Percentiles rank a stretch among this genome's conserved stretches.
Conservation (phyloP, 2,329 filamentous ascomycete genomes). For the Xylaria sp. region DNA sequence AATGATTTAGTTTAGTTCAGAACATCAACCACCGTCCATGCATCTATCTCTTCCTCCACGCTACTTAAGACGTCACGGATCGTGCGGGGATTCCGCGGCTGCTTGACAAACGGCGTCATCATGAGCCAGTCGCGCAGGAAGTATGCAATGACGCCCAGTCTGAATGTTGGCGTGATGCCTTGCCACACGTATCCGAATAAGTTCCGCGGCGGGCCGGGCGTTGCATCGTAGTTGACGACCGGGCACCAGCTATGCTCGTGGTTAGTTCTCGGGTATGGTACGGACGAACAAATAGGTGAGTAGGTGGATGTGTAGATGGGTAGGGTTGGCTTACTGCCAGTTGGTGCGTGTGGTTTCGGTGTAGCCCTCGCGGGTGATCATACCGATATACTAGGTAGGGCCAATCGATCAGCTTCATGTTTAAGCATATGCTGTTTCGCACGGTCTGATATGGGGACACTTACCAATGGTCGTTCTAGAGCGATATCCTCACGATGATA, state of each 20-base stretch:
- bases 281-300: background rate
- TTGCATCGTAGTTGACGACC: conserved; percentile 23
- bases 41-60: background rate
- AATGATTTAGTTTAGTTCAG: too few species aligned
- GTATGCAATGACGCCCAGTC: background rate
- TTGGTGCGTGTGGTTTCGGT: background rate
- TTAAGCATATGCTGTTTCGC: background rate
- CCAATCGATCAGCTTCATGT: background rate
- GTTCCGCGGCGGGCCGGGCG: conserved; percentile 11
- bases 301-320: background rate
- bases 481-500: conserved; percentile 5
- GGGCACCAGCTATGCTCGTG: conserved; percentile 15
- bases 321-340: conserved; percentile 10
- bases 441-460: background rate
- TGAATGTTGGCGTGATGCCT: conserved; percentile 12
- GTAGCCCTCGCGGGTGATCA: conserved; percentile 18
- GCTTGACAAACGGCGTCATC: conserved; percentile 17
- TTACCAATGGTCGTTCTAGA: conserved; percentile 6
- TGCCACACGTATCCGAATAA: background rate
- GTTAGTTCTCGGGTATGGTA: background rate
- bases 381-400: conserved; percentile 10
- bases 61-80: background rate
- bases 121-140: conserved; percentile 20
- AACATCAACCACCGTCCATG: too few species aligned
- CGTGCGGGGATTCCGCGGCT: background rate